These are phyloP conservation scores for Salvia sclarea DNA, from an alignment of 305 asterid species.

Conservation along the genomic window DNA sequence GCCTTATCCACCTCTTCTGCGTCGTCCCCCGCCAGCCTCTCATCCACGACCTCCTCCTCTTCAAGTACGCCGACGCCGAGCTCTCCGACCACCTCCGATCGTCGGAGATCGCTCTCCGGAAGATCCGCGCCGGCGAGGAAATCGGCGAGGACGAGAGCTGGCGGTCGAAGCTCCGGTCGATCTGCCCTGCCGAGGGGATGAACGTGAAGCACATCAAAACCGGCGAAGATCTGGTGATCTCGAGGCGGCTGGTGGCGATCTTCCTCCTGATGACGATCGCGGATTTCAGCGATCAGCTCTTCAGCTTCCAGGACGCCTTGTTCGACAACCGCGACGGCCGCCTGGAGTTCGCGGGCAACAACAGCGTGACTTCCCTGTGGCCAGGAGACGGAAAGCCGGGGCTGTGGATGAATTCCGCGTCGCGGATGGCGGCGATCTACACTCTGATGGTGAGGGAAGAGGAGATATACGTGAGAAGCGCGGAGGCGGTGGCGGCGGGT, in stretches of 20 bases:
- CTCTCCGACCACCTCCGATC: conserved; percentile 54
- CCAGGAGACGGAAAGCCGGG: conserved; percentile 90
- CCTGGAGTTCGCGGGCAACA: conserved; percentile 60
- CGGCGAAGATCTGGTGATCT: conserved; percentile 60
- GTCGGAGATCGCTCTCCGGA: conserved; percentile 45
- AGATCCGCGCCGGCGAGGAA: conserved; percentile 37
- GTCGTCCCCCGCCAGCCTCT: conserved; percentile 66
- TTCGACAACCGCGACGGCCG: conserved; percentile 67
- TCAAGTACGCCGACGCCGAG: conserved; percentile 59
- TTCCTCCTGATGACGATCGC: conserved; percentile 79
- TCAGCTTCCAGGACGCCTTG: conserved; percentile 63
- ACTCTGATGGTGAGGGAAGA: conserved; percentile 59
- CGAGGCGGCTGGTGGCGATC: conserved; percentile 64
- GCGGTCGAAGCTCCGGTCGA: conserved; percentile 60
- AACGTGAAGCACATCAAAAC: conserved; percentile 68
- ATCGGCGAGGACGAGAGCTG: conserved; percentile 40
- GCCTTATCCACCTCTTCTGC: conserved; percentile 71
- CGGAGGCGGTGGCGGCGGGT: background rate
- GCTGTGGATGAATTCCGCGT: conserved; percentile 65
- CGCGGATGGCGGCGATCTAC: conserved; percentile 76
- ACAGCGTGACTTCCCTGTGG: conserved; percentile 58
- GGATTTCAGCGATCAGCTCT: conserved; percentile 82
- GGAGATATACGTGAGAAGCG: conserved; percentile 36
- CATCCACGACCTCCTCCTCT: conserved; percentile 59
- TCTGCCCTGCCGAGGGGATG: conserved; percentile 59